These are phyloP conservation scores for Cercospora sp. DNA, from an alignment of 2,329 filamentous ascomycete genomes.

Conservation along the genomic window DNA sequence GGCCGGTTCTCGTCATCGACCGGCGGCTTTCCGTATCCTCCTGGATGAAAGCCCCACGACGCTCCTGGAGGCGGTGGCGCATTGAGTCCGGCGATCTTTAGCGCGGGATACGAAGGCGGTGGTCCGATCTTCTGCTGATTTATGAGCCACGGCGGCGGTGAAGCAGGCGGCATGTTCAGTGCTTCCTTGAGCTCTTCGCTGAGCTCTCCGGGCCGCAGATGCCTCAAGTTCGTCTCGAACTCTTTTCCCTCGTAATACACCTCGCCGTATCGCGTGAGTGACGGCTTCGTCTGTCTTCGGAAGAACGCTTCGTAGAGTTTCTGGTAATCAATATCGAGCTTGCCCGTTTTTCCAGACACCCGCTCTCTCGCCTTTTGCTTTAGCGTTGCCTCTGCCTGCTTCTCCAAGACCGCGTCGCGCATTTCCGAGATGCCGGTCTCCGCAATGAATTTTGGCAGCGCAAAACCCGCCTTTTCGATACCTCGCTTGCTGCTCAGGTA, in stretches of 20 bases:
- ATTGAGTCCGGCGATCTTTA: conserved; percentile 92
- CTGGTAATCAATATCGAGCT: conserved; percentile 96
- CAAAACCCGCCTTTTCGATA: conserved; percentile 92
- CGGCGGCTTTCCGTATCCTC: conserved; percentile 93
- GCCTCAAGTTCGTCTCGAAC: conserved; percentile 89
- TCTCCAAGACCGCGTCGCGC: conserved; percentile 93
- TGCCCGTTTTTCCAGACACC: conserved; percentile 93
- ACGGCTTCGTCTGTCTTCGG: conserved; percentile 93
- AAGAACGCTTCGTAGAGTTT: conserved; percentile 99
- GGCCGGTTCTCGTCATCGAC: conserved; percentile 91
- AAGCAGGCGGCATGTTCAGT: conserved; percentile 87
- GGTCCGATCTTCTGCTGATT: conserved; percentile 94
- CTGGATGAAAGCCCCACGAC: conserved; percentile 92
- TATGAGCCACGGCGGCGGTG: conserved; percentile 94
- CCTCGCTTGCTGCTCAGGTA: conserved; percentile 96
- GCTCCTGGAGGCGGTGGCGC: conserved; percentile 86
- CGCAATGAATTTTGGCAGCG: conserved; percentile 92
- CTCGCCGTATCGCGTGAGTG: conserved; percentile 90
- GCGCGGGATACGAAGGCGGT: conserved; percentile 89
- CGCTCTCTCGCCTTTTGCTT: conserved; percentile 96
- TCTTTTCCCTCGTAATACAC: conserved; percentile 99
- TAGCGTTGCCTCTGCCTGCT: conserved; percentile 85
- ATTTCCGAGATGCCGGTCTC: conserved; percentile 98
- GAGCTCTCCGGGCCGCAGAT: conserved; percentile 85
- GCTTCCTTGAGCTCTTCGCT: conserved; percentile 89